These are phyloP conservation scores for Pythium biforme DNA, from an alignment of 352 stramenopile species.

Conservation along the genomic window DNA sequence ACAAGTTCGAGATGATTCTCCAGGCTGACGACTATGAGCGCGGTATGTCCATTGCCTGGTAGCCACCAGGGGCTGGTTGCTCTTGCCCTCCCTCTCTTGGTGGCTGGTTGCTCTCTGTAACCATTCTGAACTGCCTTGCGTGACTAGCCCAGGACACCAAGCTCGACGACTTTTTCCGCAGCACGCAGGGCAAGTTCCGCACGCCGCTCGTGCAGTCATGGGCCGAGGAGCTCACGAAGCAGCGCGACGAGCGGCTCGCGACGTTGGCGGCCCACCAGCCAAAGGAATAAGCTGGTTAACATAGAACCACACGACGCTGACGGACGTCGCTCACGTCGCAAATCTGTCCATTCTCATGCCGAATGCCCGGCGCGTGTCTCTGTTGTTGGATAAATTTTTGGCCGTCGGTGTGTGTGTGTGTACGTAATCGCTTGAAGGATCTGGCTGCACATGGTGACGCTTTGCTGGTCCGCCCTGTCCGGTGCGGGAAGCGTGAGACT, in stretches of 20 bases:
- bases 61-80: no score
- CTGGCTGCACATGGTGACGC: no score
- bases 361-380: no score
- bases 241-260: conserved; percentile 43
- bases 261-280: neutral
- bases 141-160: conserved; percentile 48
- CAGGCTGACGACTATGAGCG: conserved; percentile 93
- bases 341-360: no score
- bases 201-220: conserved; percentile 81
- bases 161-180: conserved; percentile 79
- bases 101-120: conserved; percentile 2
- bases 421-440: no score
- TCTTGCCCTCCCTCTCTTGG: no score
- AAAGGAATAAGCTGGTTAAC: neutral
- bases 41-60: conserved; percentile 40
- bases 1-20: conserved; percentile 96
- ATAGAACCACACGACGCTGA: neutral
- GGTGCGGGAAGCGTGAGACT: no score
- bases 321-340: no score
- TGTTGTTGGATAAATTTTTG: no score
- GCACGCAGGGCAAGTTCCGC: conserved; percentile 80
- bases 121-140: no score
- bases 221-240: conserved; percentile 56
- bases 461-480: no score
- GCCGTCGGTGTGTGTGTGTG: no score